A percentile compares a stretch with the other conserved stretches of the same genome.
Evolutionary conservation across 108 stramenopile species (phyloP).

Genomic region (Nannochloropsis salina): DNA sequence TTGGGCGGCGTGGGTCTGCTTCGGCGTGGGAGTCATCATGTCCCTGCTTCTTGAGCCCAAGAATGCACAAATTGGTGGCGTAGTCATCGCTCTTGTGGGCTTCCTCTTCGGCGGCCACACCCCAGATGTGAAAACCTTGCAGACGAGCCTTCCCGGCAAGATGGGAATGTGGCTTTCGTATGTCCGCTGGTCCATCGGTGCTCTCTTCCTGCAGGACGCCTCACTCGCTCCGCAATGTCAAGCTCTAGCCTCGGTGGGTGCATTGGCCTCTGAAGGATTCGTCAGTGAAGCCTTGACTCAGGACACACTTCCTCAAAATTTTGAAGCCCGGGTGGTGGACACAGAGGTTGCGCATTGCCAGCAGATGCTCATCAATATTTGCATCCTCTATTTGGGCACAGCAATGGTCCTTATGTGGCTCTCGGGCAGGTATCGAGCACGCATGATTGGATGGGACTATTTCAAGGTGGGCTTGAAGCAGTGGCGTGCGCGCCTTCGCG

Average conservation of each 20-base stretch:
- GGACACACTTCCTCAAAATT: neutral
- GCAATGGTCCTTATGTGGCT: conserved; percentile 9
- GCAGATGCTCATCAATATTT: neutral
- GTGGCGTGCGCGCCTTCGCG: neutral
- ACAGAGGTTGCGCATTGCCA: neutral
- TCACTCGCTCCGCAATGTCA: neutral
- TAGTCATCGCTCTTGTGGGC: neutral
- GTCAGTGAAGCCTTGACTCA: neutral
- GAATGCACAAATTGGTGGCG: neutral
- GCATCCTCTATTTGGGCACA: conserved; percentile 10
- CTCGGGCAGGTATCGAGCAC: neutral
- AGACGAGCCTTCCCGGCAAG: neutral
- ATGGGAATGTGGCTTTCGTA: conserved; percentile 18
- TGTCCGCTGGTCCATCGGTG: neutral
- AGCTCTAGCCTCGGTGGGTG: neutral
- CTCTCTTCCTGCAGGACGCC: neutral
- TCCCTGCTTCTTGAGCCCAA: neutral
- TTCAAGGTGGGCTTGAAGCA: neutral
- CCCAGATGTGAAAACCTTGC: neutral
- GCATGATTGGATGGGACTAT: conserved; percentile 14
- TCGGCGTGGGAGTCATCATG: neutral
- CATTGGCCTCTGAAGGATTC: neutral
- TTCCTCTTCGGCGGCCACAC: conserved; percentile 17
- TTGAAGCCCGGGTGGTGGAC: neutral
- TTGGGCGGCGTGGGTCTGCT: neutral